phyloP scores from a whole-genome alignment of 768 basidiomycete species.

The Pisolithus sp. region DNA sequence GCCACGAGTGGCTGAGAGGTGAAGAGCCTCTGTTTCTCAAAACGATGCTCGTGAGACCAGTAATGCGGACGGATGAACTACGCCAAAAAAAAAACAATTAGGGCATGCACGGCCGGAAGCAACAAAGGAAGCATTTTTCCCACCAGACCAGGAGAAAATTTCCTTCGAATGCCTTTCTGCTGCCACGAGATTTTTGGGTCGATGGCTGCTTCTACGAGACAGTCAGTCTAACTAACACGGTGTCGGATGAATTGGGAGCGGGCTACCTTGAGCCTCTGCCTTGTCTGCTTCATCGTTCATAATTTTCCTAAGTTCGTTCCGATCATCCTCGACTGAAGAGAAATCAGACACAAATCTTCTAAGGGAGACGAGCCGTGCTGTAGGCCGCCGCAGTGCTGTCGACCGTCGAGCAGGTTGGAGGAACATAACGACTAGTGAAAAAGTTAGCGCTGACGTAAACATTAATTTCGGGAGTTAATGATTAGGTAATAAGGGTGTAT shows the following conservation, averaged over 20 bases:
- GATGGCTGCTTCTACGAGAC: slow-evolving; percentile 1
- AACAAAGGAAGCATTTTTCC: neutral
- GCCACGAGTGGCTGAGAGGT: slow-evolving; percentile 41
- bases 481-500: neutral
- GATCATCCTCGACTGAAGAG: slow-evolving; percentile 21
- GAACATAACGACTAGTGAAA: slow-evolving; percentile 2
- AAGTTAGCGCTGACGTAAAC: slow-evolving; percentile 1
- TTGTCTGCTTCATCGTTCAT: slow-evolving; percentile 16
- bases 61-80: slow-evolving; percentile 46
- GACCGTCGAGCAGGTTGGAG: slow-evolving; percentile 11
- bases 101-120: neutral
- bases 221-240: neutral
- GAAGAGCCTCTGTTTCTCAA: slow-evolving; percentile 14
- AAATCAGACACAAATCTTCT: slow-evolving; percentile 1
- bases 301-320: slow-evolving; percentile 17
- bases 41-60: slow-evolving; percentile 35
- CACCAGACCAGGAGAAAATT: slow-evolving; percentile 20
- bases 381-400: neutral
- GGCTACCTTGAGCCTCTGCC: slow-evolving; percentile 8
- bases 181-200: slow-evolving; percentile 14
- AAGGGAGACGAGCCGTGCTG: neutral
- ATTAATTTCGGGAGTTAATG: neutral
- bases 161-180: slow-evolving; percentile 20
- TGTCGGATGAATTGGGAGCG: too few species aligned
- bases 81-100: too few species aligned